phyloP scores from a whole-genome alignment of 768 basidiomycete species.

The Trametes meyenii region DNA sequence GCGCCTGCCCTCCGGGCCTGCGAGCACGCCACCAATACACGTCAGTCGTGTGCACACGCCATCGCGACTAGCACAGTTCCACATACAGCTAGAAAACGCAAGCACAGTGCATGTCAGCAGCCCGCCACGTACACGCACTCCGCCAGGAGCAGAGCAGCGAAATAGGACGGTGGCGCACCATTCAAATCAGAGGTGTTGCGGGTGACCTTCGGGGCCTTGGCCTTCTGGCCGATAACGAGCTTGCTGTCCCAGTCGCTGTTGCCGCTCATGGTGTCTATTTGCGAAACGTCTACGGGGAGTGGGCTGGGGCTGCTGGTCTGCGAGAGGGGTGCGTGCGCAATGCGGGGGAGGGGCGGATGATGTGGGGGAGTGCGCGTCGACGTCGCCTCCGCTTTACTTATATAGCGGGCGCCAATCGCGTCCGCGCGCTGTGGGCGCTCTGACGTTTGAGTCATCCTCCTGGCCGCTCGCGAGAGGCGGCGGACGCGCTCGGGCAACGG shows the following conservation, averaged over 20 bases:
- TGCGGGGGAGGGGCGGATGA: constrained; percentile 18
- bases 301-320: neutral
- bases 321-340: neutral
- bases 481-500: neutral
- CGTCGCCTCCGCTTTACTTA: constrained; percentile 23
- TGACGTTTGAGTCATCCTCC: constrained; percentile 11
- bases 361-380: constrained; percentile 24
- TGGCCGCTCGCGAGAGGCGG: neutral
- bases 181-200: constrained; percentile 63
- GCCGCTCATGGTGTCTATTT: constrained; percentile 28
- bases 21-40: neutral
- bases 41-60: constrained; percentile 10
- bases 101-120: neutral
- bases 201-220: constrained; percentile 61
- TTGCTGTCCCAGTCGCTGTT: constrained; percentile 71
- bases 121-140: neutral
- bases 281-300: neutral
- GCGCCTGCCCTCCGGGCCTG: constrained; percentile 78
- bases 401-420: constrained; percentile 22
- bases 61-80: neutral
- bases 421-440: constrained; percentile 11
- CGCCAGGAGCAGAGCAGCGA: neutral
- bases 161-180: constrained; percentile 37
- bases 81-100: constrained; percentile 54
- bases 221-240: constrained; percentile 71